Evolutionary conservation across 495 filamentous ascomycete species (phyloP), one percentile per base, ranked within the genome.

Genomic region (Tuber aestivum): DNA sequence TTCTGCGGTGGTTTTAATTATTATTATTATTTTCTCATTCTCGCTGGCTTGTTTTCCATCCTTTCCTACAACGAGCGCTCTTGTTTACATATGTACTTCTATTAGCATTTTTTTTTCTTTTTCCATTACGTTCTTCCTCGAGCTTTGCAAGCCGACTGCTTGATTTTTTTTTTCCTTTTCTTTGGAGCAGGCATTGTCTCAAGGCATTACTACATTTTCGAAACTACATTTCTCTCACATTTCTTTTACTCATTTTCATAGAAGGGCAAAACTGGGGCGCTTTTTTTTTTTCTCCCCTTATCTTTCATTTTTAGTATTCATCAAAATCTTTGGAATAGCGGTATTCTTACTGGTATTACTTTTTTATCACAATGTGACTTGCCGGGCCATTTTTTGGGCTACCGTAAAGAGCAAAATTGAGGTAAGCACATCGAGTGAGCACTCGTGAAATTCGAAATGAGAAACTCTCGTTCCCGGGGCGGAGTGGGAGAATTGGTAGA

Each of bases 221-320:
- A 27, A 65, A 35, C 0, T 65, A 65, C 16, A 35, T 65, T 65
- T 65, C 14, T 35, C 35, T 18, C 27, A n/a, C 14, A 65, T 65
- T 20, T 35, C 27, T 35, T 35, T 65, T 32, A 32, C 72, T 73
- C 74, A 75, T 79, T 65, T 68, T 71, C 70, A 79, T 79, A 79
- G 78, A 79, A 45, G 78, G 78, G 76, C 78, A 79, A 65, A 70
- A 79, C 78, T 79, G 78, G 78, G 78, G 78, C 77, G 78, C 72
- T 72, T 48, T 75, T 32, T 32, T 32, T 32, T 32, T 27, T 56
- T 8, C 23, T 48, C 0, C 6, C 9, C 1, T 56, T 12, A 56
- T 61, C 16, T 37, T 27, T 23, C 10, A 61, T 45, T 45, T 20
- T 40, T 7, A 40, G 38, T 40, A 20, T 50, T 5, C 21, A 8